phyloP scores from a whole-genome alignment of 495 filamentous ascomycete species.

The Tuber calosporum region DNA sequence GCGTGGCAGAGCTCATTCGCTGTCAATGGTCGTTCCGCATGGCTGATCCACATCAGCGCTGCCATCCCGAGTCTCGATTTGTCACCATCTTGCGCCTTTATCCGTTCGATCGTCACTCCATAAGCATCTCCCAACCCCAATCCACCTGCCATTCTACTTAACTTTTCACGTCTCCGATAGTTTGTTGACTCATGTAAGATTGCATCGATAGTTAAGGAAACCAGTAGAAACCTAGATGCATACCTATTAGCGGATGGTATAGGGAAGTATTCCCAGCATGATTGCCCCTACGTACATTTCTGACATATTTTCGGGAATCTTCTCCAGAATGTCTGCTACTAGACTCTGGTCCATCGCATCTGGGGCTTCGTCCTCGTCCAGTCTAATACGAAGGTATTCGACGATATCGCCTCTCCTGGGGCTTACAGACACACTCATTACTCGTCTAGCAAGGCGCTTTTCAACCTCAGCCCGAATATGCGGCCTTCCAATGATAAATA shows the following conservation, averaged over 20 bases:
- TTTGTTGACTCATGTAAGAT: background rate
- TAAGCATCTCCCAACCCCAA: background rate
- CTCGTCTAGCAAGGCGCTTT: background rate
- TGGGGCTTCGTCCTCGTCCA: background rate
- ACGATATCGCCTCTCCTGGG: background rate
- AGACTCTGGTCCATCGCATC: background rate
- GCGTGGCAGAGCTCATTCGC: background rate
- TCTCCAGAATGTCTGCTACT: background rate
- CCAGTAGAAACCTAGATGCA: background rate
- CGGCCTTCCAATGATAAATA: background rate
- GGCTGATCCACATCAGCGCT: no score
- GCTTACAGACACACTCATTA: background rate
- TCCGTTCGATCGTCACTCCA: background rate
- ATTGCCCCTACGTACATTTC: background rate
- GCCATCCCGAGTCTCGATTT: background rate
- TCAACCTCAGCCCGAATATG: background rate
- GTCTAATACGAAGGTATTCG: background rate
- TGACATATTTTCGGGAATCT: background rate
- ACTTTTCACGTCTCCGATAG: background rate
- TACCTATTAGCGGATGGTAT: background rate
- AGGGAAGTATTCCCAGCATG: background rate
- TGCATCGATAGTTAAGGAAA: background rate
- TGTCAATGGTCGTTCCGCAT: background rate
- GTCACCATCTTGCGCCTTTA: background rate
- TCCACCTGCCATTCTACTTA: background rate